Percentiles rank a stretch among this genome's conserved stretches.
phyloP scores from a whole-genome alignment of 805 yeast species.

The Clavispora carvajalis region DNA sequence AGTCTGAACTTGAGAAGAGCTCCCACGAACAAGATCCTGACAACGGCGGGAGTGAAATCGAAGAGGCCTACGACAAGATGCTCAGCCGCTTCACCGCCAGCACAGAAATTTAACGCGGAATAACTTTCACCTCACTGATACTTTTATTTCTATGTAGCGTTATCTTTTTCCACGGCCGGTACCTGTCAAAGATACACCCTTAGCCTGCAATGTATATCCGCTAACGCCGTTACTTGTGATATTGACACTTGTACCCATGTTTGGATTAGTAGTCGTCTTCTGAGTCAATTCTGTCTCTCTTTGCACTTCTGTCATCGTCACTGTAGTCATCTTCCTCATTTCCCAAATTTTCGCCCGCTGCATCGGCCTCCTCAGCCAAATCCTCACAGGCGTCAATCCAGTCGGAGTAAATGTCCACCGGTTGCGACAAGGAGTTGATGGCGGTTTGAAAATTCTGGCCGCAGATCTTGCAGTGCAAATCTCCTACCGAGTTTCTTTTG shows the following conservation, averaged over 20 bases:
- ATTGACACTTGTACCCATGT: background rate
- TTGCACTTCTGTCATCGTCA: slow-evolving; percentile 28
- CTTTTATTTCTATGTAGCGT: background rate
- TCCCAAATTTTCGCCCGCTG: slow-evolving; percentile 18
- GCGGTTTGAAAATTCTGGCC: slow-evolving; percentile 91
- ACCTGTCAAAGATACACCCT: slow-evolving; percentile 1
- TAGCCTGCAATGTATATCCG: background rate
- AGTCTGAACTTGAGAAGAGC: background rate
- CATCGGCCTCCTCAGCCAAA: slow-evolving; percentile 61
- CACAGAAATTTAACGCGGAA: background rate
- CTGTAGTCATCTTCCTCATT: slow-evolving; percentile 27
- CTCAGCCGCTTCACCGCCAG: slow-evolving; percentile 9
- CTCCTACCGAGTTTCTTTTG: slow-evolving; percentile 79
- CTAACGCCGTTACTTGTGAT: background rate
- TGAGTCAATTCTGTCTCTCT: slow-evolving; percentile 19
- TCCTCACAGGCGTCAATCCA: slow-evolving; percentile 98
- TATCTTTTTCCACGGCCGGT: background rate
- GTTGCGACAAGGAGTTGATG: slow-evolving; percentile 77
- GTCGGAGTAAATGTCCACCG: slow-evolving; percentile 92
- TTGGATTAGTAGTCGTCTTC: slow-evolving; percentile 24
- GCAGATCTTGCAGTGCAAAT: slow-evolving; percentile 83
- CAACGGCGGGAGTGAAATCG: slow-evolving; percentile 7
- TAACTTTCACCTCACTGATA: background rate
- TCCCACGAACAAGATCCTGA: background rate
- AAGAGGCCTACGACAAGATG: slow-evolving; percentile 18